Conservation (phyloP, 2,329 filamentous ascomycete species). For the Colletotrichum spaethianum region DNA sequence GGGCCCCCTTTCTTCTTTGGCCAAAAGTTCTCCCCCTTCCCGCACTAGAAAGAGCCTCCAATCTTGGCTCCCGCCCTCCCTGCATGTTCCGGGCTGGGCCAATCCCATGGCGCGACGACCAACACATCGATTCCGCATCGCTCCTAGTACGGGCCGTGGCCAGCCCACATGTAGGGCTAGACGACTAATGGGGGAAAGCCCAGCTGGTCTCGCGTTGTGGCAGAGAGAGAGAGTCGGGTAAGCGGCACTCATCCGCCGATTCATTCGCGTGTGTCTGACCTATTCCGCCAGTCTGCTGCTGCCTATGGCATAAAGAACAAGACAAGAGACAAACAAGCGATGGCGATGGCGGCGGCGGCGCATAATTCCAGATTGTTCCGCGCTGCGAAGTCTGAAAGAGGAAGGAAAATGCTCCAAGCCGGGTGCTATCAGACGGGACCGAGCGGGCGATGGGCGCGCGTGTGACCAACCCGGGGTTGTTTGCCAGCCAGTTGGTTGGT, state of each 20-base stretch:
- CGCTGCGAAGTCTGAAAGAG: background rate
- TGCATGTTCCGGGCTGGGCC: constrained; percentile 1
- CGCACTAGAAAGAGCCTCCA: constrained; percentile 30
- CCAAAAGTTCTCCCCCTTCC: background rate
- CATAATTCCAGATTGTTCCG: too few species aligned
- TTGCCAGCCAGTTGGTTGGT: background rate
- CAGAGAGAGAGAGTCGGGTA: background rate
- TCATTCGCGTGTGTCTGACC: background rate
- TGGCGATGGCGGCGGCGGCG: background rate
- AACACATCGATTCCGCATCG: background rate
- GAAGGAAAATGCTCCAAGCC: background rate
- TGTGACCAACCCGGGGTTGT: background rate
- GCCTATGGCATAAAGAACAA: background rate
- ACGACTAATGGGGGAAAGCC: background rate
- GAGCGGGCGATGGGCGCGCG: background rate
- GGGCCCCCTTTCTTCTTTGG: background rate
- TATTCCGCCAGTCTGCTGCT: background rate
- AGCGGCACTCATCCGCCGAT: background rate
- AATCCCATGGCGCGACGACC: background rate
- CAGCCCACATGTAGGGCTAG: background rate
- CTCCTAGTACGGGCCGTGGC: background rate
- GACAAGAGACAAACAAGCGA: background rate
- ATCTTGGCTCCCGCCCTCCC: constrained; percentile 36
- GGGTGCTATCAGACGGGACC: constrained; percentile 1
- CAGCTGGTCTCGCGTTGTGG: background rate